Evolutionary conservation across 257 asterid species (phyloP).

Genomic region (Solanum appendiculatum): DNA sequence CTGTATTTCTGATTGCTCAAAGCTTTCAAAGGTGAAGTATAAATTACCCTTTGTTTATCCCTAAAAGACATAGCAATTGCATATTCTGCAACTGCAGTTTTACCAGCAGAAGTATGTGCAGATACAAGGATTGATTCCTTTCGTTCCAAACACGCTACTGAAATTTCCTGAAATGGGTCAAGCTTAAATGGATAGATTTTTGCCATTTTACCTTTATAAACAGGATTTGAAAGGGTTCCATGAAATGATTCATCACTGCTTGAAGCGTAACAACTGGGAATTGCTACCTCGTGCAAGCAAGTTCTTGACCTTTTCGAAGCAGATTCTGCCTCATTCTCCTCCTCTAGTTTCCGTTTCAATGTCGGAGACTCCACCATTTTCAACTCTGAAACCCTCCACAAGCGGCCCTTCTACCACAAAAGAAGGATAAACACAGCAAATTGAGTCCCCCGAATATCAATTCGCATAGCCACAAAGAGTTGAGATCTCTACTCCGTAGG

Average conservation of each 20-base stretch:
- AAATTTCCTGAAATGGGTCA: constrained; percentile 87
- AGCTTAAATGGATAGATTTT: constrained; percentile 70
- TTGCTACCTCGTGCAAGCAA: constrained; percentile 96
- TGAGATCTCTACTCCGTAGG: background rate
- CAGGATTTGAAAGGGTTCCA: constrained; percentile 75
- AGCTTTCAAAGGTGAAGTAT: constrained; percentile 91
- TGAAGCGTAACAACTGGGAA: constrained; percentile 49
- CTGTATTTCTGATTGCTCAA: constrained; percentile 92
- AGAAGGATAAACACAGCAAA: background rate
- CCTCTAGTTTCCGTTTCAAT: background rate
- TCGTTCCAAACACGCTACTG: constrained; percentile 82
- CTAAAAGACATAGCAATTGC: constrained; percentile 96
- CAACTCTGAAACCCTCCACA: background rate
- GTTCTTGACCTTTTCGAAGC: constrained; percentile 47
- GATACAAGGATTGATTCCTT: constrained; percentile 86
- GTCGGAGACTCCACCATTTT: background rate
- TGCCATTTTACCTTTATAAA: constrained; percentile 59
- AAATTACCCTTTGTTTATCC: constrained; percentile 84
- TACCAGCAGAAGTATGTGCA: constrained; percentile 99
- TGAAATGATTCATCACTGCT: constrained; percentile 52
- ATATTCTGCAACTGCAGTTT: constrained; percentile 97
- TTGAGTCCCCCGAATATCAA: background rate
- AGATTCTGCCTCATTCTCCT: background rate
- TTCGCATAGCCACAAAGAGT: background rate
- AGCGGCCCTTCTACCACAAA: background rate